These are phyloP conservation scores for Phytophthora parvispora DNA, from an alignment of 352 stramenopile genomes.

Conservation along the genomic window DNA sequence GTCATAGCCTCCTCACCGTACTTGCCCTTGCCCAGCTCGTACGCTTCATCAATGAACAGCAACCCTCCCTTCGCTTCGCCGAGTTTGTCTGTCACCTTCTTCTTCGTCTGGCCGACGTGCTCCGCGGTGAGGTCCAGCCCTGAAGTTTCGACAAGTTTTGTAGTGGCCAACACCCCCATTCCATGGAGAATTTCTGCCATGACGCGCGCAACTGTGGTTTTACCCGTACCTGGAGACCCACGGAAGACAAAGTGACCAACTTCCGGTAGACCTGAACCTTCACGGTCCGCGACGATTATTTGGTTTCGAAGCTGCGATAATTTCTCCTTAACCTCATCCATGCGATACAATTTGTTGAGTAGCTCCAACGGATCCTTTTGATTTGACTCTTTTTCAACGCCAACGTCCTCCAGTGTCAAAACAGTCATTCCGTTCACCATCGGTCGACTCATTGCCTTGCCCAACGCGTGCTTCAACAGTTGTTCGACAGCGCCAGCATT, in stretches of 20 bases:
- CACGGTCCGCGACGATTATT: slow-evolving; percentile 72
- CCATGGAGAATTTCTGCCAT: slow-evolving; percentile 96
- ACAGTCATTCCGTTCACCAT: slow-evolving; percentile 50
- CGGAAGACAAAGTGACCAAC: slow-evolving; percentile 91
- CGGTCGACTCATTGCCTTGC: slow-evolving; percentile 61
- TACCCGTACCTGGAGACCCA: slow-evolving; percentile 90
- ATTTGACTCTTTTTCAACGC: slow-evolving; percentile 14
- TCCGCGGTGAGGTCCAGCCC: slow-evolving; percentile 90
- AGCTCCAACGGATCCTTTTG: slow-evolving; percentile 54
- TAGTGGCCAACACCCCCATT: slow-evolving; percentile 92
- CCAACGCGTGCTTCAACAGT: slow-evolving; percentile 82
- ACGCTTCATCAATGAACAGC: slow-evolving; percentile 96
- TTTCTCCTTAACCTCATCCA: slow-evolving; percentile 70
- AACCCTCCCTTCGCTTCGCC: slow-evolving; percentile 92
- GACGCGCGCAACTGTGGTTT: slow-evolving; percentile 92
- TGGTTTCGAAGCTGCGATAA: slow-evolving; percentile 63
- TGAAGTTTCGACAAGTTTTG: slow-evolving; percentile 93
- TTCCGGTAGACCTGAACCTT: slow-evolving; percentile 65
- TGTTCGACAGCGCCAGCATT: slow-evolving; percentile 92
- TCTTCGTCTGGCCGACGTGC: slow-evolving; percentile 92
- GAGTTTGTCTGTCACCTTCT: slow-evolving; percentile 90
- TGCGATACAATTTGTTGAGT: slow-evolving; percentile 66
- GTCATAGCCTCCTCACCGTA: slow-evolving; percentile 93
- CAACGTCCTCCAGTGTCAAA: slow-evolving; percentile 65
- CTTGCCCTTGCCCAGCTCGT: slow-evolving; percentile 87